Evolutionary conservation across 352 stramenopile genomes (phyloP), one percentile per base, ranked within the genome.

Genomic region (Phytopythium sindhum): DNA sequence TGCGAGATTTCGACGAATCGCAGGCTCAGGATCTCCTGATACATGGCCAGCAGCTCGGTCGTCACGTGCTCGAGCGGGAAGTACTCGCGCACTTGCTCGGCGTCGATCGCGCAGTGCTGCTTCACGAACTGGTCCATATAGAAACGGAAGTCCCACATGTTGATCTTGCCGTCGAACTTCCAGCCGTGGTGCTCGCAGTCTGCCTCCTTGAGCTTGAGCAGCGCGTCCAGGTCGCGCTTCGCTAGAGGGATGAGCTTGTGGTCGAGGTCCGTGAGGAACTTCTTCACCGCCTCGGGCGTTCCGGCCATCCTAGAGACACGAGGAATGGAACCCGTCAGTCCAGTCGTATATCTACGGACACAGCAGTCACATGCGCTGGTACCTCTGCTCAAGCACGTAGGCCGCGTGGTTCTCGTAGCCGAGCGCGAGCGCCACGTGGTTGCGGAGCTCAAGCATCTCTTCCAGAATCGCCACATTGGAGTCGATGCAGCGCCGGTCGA

Each of bases 61-160:
- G 91, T 93, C 55, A 97, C 89, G 67, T 97, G 90, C 28, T 84
- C 74, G 9, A 96, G 72, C 14, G 88, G 90, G 72, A 97, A 97
- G 68, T 91, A 97, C 66, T 95, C 80, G 59, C 82, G 81, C n/a
- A 97, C 73, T 60, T 89, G 84, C 64, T 96, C 85, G 6, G 83
- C 70, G 69, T 97, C 90, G 42, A 97, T 93, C 42, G 84, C 86
- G 69, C 84, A 95, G 70, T 96, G 70, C 51, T 93, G 85, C 67
- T 96, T 96, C 41, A 95, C 73, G 69, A 88, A 89, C 56, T 89
- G 74, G 66, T 95, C 87, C 72, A 88, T 90, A 77, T 97, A 97
- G 74, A 93, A 97, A 23, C 76, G 77, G 55, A 91, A 92, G 74
- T 97, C 90, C 85, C 87, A 97, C 70, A 95, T 93, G 73, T 97